Evolutionary conservation across 345 rosid genomes (phyloP).

Genomic region (Heritiera fomes): DNA sequence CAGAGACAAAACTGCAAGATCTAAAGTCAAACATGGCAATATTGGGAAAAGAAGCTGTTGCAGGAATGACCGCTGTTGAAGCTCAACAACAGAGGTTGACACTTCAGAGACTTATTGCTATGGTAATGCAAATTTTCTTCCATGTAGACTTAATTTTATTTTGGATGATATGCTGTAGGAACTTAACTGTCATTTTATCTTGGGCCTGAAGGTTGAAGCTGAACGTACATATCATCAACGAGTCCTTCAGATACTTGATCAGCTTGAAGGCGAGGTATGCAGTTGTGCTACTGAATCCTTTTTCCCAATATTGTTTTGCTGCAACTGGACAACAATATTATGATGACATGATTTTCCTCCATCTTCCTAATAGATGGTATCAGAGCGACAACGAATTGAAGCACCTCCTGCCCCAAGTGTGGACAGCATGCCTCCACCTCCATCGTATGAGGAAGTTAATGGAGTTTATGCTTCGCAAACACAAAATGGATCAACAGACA

Average conservation of each 20-base stretch:
- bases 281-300: slow-evolving; percentile 13
- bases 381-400: slow-evolving; percentile 76
- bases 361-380: slow-evolving; percentile 53
- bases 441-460: slow-evolving; percentile 80
- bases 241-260: slow-evolving; percentile 83
- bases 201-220: slow-evolving; percentile 71
- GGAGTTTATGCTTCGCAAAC: slow-evolving; percentile 70
- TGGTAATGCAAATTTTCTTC: slow-evolving; percentile 51
- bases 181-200: slow-evolving; percentile 16
- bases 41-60: slow-evolving; percentile 84
- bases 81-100: slow-evolving; percentile 92
- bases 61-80: slow-evolving; percentile 91
- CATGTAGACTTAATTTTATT: not conserved
- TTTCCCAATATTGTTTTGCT: slow-evolving; percentile 1
- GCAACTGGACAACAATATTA: not conserved
- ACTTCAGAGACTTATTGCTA: slow-evolving; percentile 80
- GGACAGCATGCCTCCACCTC: slow-evolving; percentile 76
- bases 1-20: slow-evolving; percentile 78
- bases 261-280: slow-evolving; percentile 75
- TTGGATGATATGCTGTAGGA: not conserved
- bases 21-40: slow-evolving; percentile 70
- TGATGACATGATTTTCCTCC: not conserved
- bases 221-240: slow-evolving; percentile 80
- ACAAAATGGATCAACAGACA: slow-evolving; percentile 64
- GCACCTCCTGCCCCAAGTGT: slow-evolving; percentile 59